A percentile compares a stretch with the other conserved stretches of the same genome.
Evolutionary conservation across 148 eudicot genomes (phyloP).

Genomic region (Mesembryanthemum crystallinum): DNA sequence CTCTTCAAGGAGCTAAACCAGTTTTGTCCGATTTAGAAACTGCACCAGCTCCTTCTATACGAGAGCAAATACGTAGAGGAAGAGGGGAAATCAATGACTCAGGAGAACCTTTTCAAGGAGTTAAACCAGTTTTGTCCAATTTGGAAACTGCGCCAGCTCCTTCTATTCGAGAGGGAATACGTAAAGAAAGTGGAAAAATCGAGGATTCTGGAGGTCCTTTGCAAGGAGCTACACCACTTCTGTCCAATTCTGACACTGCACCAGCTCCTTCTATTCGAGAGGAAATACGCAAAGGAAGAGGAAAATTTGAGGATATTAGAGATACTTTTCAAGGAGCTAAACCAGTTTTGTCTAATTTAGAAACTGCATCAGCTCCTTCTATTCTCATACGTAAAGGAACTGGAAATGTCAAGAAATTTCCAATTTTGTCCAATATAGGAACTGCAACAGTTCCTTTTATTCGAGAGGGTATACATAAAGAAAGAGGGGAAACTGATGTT

Average conservation of each 20-base stretch:
- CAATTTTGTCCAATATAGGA: constrained; percentile 4
- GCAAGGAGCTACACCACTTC: not conserved
- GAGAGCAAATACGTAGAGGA: not conserved
- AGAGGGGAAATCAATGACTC: constrained; percentile 7
- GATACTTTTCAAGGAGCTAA: not conserved
- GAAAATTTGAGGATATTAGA: not conserved
- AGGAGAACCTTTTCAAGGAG: not conserved
- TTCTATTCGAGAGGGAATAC: not conserved
- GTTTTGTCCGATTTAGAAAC: constrained; percentile 4
- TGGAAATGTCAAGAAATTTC: not conserved
- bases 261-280: not conserved
- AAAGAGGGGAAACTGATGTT: not conserved
- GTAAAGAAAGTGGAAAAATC: not conserved
- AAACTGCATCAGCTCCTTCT: constrained; percentile 3
- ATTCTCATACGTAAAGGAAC: not conserved
- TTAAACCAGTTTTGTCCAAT: constrained; percentile 1
- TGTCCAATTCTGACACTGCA: constrained; percentile 2
- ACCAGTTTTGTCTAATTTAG: constrained; percentile 10
- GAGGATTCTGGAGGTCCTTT: not conserved
- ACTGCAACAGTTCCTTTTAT: constrained; percentile 1
- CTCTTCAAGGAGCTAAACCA: constrained; percentile 1
- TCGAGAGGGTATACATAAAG: not conserved
- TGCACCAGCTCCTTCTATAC: not conserved
- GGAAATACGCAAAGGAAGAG: not conserved
- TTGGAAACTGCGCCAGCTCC: not conserved